Evolutionary conservation across 441 rosid genomes (phyloP), one percentile per base, ranked within the genome.

Genomic region (Erodium moschatum): DNA sequence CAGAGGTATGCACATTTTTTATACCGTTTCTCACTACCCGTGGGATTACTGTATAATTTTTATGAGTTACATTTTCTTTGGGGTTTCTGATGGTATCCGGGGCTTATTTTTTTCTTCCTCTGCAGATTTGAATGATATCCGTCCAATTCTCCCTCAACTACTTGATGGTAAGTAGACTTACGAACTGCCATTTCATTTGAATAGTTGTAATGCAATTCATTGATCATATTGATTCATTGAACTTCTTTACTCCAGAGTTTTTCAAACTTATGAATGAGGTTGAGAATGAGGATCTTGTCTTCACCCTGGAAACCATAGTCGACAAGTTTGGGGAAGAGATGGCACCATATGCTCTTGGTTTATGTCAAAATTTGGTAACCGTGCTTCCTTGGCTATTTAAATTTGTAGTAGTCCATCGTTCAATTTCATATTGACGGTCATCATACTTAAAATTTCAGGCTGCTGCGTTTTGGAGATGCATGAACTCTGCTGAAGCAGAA

Each of bases 251-350:
- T 82, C 76, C 85, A 94, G 99, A 94, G 81, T 88, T 94, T 76
- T 94, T 94, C 74, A 94, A 90, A 80, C 88, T 94, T 58, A 94
- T 94, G 97, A 88, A 94, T 80, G 99, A 94, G 80, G 97, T 94
- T 60, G 99, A 94, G 81, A 94, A 94, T 78, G 99, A 94, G 85
- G 97, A 94, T 74, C 87, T 94, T 77, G 99, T 93, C 66, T 94
- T 91, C 74, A 94, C 97, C 52, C 70, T 94, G 80, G 99, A 94
- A 80, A 91, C 97, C 69, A 85, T 94, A 61, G 99, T 94, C 20
- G 94, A 89, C 83, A 94, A 90, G 77, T 91, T 94, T 83, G 99
- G 99, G 11, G 99, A 94, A 79, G 99, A 94, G 85, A 94, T 91
- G 88, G 92, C 97, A 63, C 99, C 99, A 18, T 94, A 86, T 84